phyloP scores from a whole-genome alignment of 1,139 yeast genomes.

The Taiozyma sp. region DNA sequence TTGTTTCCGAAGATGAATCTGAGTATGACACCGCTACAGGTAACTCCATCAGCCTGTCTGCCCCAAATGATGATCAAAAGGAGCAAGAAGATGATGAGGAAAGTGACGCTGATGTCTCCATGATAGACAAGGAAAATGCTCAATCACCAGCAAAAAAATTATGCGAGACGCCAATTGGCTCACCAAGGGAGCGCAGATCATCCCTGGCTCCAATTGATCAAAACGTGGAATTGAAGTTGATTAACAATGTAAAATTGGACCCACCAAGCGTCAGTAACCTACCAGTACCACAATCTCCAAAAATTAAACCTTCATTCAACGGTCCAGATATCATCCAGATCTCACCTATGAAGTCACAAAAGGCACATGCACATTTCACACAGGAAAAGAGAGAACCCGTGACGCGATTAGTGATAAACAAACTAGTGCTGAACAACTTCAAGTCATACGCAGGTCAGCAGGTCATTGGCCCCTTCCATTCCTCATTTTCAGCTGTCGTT shows the following conservation, averaged over 20 bases:
- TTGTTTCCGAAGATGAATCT: constrained; percentile 14
- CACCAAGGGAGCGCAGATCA: constrained; percentile 13
- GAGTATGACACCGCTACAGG: constrained; percentile 3
- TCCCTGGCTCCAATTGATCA: constrained; percentile 19
- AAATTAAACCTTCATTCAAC: constrained; percentile 31
- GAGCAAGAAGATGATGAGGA: constrained; percentile 1
- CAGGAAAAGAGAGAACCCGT: constrained; percentile 26
- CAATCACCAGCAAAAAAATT: constrained; percentile 10
- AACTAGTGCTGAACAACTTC: constrained; percentile 75
- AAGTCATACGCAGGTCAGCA: constrained; percentile 97
- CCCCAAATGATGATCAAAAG: neutral
- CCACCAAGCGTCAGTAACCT: constrained; percentile 10
- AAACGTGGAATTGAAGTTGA: constrained; percentile 12
- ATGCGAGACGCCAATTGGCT: neutral
- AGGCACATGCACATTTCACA: constrained; percentile 24
- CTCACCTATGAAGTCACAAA: constrained; percentile 33
- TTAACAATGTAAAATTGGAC: constrained; percentile 10
- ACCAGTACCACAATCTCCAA: constrained; percentile 32
- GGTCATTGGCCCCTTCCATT: constrained; percentile 89
- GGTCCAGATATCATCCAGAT: constrained; percentile 33
- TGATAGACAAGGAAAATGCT: constrained; percentile 17
- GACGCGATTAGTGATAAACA: constrained; percentile 70
- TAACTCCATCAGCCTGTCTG: neutral
- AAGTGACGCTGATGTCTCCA: constrained; percentile 8
- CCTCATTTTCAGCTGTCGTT: constrained; percentile 95